Conservation (phyloP, 768 basidiomycete species). For the Leucocoprinus leucothites region DNA sequence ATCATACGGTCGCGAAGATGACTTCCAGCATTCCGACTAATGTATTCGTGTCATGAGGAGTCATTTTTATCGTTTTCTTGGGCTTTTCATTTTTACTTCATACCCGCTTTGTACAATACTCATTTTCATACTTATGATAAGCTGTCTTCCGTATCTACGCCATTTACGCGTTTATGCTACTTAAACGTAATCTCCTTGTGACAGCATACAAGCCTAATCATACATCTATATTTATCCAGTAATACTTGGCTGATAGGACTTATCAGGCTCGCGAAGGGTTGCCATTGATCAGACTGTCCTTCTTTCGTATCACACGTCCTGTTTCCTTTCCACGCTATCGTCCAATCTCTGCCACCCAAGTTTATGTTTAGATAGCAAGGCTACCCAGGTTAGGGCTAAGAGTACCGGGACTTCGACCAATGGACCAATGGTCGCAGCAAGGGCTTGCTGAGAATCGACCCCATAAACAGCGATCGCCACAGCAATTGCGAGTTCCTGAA, state of each 20-base stretch:
- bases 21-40: background rate
- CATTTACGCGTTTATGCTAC: background rate
- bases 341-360: constrained; percentile 35
- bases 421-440: constrained; percentile 79
- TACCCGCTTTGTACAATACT: background rate
- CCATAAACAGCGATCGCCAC: constrained; percentile 72
- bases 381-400: constrained; percentile 64
- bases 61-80: background rate
- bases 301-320: background rate
- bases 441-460: constrained; percentile 70
- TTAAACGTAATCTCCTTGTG: background rate
- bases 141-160: background rate
- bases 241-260: constrained; percentile 1
- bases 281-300: background rate
- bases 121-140: background rate
- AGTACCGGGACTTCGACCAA: constrained; percentile 81
- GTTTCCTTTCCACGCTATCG: constrained; percentile 5
- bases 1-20: constrained; percentile 5
- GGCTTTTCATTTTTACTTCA: background rate
- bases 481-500: constrained; percentile 54
- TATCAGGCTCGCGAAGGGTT: background rate
- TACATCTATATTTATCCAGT: constrained; percentile 9
- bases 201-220: background rate
- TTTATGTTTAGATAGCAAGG: constrained; percentile 34
- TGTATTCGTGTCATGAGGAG: background rate